Evolutionary conservation across 1,284 basidiomycete genomes (phyloP), one percentile per base, ranked within the genome.

Genomic region (Sanghuangporus sanghuang): DNA sequence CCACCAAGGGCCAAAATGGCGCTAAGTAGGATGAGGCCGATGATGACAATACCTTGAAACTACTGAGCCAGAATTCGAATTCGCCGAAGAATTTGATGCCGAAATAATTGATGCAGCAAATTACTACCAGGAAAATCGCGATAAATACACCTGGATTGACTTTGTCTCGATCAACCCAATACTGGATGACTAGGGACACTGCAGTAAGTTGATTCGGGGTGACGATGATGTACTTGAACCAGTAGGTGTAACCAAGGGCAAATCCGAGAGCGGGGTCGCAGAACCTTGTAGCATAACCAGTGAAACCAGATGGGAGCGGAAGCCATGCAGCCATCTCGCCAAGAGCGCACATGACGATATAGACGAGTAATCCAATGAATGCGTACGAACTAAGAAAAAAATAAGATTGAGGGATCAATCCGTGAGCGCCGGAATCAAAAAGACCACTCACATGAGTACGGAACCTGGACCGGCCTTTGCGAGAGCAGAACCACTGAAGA

Each of bases 141-240:
- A 86, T 85, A 66, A 86, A 85, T 57, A 85, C 78, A 27, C 80
- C 83, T 83, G 63, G 6, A 55, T 59, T 58, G 50, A 67, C 64
- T 42, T 53, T 36, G 14, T 65, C 78, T n/a, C 74, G 75, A 35
- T 71, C 71, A 0, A 78, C 82, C 85, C 85, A 86, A 65, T 86
- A 87, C 67, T 81, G 81, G 35, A 87, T 78, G 39, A 86, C 85
- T 16, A 85, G 79, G 12, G 84, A 83, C 32, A 83, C 83, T 32
- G 85, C 85, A 71, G 85, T 82, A 64, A 82, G 75, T 64, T 82
- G 81, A 65, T 81, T 82, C 1, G 80, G 80, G 12, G 79, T 81
- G 53, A 54, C 55, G 44, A 59, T 61, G 49, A 64, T 64, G 38
- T 59, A 64, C 49, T 64, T 59, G 52, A 60, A 64, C 58, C 55